These are phyloP conservation scores for Discostella pseudostelligera DNA, from an alignment of 108 stramenopile species.

Conservation along the genomic window DNA sequence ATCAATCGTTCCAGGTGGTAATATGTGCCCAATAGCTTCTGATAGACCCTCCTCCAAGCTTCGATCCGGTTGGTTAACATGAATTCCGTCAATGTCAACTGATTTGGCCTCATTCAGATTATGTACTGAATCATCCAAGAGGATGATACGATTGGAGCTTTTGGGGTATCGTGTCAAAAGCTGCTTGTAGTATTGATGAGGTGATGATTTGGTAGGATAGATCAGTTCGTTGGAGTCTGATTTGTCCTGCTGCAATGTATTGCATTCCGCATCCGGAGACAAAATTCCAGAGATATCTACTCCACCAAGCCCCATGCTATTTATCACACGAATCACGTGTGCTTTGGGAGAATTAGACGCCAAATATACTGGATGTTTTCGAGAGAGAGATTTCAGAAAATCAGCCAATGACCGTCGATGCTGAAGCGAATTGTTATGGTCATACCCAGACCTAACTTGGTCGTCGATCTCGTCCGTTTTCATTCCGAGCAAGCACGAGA, in stretches of 20 bases:
- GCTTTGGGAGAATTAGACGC: conserved; percentile 79
- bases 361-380: conserved; percentile 48
- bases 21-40: conserved; percentile 53
- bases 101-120: conserved; percentile 45
- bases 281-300: conserved; percentile 41
- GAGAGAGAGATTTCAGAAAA: conserved; percentile 20
- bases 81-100: conserved; percentile 51
- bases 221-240: neutral
- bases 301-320: conserved; percentile 55
- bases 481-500: conserved; percentile 44
- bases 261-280: conserved; percentile 60
- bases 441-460: conserved; percentile 59
- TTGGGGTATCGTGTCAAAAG: conserved; percentile 35
- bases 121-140: conserved; percentile 52
- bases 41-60: conserved; percentile 58
- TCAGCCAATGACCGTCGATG: conserved; percentile 38
- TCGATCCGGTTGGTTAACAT: conserved; percentile 21
- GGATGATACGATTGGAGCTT: conserved; percentile 28
- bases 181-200: conserved; percentile 49
- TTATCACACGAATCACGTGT: conserved; percentile 61
- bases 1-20: conserved; percentile 12
- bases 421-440: conserved; percentile 34
- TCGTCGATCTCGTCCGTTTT: neutral
- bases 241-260: neutral
- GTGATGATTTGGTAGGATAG: conserved; percentile 75